Evolutionary conservation across 2,329 filamentous ascomycete genomes (phyloP), one percentile per base, ranked within the genome.

Genomic region (Penicillium vulpinum): DNA sequence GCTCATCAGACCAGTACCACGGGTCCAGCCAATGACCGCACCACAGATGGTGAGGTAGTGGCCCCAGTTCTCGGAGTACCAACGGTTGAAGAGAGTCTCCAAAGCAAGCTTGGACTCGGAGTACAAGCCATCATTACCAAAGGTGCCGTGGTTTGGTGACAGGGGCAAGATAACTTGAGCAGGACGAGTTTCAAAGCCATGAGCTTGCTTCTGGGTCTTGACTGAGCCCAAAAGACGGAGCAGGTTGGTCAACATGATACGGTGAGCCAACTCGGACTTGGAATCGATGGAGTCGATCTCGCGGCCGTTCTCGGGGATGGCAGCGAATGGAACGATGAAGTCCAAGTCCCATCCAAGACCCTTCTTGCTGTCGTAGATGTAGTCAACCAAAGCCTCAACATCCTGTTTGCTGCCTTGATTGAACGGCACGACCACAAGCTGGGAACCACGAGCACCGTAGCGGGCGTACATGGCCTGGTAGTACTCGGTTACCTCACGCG

Each of bases 341-440:
- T 99, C 94, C 36, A 99, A 85, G 77, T 99, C 94, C 94, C 95
- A 99, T 63, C 94, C 94, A 10, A 99, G 88, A 62, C 95, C 95
- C 73, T 88, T 92, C 87, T 97, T 99, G 62, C 89, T 77, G 72
- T 97, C 93, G 74, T 97, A 99, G 72, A 99, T 95, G 81, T 97
- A 99, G 59, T 97, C 85, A 51, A 99, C 83, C 8, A 99, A 83
- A 45, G 92, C 92, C 75, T 97, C 91, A 35, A 97, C 90, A 73
- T 99, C 94, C 75, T 97, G 93, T 80, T 97, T 95, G 81, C 93
- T 97, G 62, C 93, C 94, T 76, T 97, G 92, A 78, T 99, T 99
- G 85, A 99, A 99, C 48, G 95, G 94, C 54, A 97, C 95, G 54
- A 99, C 94, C 39, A 99, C 91, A 54, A 99, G 88, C 79, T 97